A percentile compares a stretch with the other conserved stretches of the same genome.
phyloP scores from a whole-genome alignment of 495 filamentous ascomycete genomes.

The Platismatia glauca region DNA sequence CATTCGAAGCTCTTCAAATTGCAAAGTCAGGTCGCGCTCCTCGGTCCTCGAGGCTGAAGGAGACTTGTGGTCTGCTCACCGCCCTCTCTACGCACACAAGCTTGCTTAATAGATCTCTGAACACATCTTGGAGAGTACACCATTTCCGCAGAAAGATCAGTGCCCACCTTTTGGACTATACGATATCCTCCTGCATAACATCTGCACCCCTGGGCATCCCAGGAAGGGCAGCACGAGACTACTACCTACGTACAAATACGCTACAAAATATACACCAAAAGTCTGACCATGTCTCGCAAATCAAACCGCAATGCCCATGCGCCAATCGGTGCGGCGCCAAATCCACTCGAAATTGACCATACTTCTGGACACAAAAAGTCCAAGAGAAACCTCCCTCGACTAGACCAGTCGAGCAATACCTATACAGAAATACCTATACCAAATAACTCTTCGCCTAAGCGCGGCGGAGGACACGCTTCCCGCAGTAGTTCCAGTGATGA shows the following conservation, averaged over 20 bases:
- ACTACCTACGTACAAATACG: neutral
- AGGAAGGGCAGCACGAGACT: neutral
- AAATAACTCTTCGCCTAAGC: neutral
- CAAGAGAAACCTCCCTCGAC: neutral
- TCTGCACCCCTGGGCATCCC: neutral
- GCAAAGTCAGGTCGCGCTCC: conserved; percentile 23
- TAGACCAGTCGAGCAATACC: neutral
- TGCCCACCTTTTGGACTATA: neutral
- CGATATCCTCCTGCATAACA: neutral
- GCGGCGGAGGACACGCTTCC: conserved; percentile 19
- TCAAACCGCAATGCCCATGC: neutral
- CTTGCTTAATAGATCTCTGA: neutral
- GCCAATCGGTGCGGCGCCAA: neutral
- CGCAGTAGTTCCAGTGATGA: conserved; percentile 30
- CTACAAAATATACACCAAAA: neutral
- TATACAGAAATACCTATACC: neutral
- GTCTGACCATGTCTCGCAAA: conserved; percentile 7
- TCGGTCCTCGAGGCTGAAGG: conserved; percentile 24
- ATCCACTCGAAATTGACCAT: neutral
- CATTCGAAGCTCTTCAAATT: conserved; percentile 11
- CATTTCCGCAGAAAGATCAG: neutral
- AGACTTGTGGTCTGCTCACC: conserved; percentile 24
- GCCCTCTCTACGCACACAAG: neutral
- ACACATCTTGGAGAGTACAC: neutral
- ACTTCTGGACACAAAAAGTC: conserved; percentile 6